These are phyloP conservation scores for Tagetes erecta DNA, from an alignment of 129 eudicot species.

Conservation along the genomic window DNA sequence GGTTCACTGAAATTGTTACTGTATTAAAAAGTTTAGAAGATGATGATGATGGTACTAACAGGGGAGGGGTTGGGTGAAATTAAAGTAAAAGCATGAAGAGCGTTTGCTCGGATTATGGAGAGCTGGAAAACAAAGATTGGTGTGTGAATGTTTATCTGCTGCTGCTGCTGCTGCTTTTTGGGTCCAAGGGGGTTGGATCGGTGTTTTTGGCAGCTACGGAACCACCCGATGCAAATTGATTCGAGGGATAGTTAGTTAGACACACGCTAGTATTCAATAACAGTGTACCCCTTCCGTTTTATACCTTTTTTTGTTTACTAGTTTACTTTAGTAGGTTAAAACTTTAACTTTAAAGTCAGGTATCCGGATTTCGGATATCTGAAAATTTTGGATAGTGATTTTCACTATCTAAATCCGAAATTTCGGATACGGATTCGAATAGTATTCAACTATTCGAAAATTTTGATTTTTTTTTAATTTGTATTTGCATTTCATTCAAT, in stretches of 20 bases:
- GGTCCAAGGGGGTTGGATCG: constrained; percentile 37
- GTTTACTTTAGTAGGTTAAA: too few species aligned
- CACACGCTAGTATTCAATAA: background rate
- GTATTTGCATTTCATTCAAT: too few species aligned
- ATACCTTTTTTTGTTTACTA: too few species aligned
- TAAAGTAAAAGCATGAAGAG: constrained; percentile 33
- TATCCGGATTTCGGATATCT: too few species aligned
- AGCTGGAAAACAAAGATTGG: background rate
- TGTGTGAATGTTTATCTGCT: background rate
- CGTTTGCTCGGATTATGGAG: constrained; percentile 29
- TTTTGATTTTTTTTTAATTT: too few species aligned
- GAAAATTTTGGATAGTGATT: too few species aligned
- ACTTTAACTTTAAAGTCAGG: too few species aligned
- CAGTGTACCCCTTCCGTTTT: too few species aligned
- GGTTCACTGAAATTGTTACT: constrained; percentile 25
- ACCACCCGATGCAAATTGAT: constrained; percentile 21
- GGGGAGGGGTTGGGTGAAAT: background rate
- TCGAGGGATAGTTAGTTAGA: background rate
- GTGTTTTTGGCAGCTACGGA: constrained; percentile 40
- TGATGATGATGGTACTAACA: constrained; percentile 15
- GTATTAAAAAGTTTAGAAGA: background rate
- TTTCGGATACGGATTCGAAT: too few species aligned
- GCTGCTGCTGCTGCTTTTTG: background rate
- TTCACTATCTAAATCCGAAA: too few species aligned
- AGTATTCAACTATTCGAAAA: too few species aligned